These are phyloP conservation scores for Leishmania amazonensis DNA, from an alignment of 208 protist species.

Conservation along the genomic window DNA sequence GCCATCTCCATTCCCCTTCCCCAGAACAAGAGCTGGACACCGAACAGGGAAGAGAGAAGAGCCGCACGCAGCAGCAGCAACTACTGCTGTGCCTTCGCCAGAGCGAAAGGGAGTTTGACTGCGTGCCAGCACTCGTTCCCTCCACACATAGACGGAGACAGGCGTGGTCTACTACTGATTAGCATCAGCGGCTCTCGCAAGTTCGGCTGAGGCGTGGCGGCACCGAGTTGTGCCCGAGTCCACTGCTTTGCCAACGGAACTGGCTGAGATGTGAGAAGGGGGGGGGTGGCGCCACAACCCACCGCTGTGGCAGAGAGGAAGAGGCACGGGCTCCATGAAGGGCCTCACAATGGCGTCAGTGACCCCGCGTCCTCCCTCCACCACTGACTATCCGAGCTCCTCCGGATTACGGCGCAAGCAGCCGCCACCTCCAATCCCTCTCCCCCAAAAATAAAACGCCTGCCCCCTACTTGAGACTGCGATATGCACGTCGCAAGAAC, in stretches of 20 bases:
- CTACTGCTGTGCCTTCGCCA: background rate
- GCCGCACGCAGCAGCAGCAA: background rate
- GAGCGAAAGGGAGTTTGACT: background rate
- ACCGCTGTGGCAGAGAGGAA: background rate
- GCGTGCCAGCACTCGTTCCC: background rate
- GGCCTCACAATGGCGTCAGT: background rate
- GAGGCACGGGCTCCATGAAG: background rate
- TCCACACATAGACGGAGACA: background rate
- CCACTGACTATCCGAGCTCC: background rate
- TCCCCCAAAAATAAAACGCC: background rate
- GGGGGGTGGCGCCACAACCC: background rate
- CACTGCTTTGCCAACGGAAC: constrained; percentile 36
- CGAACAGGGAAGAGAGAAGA: background rate
- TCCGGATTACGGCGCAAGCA: background rate
- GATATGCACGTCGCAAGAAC: background rate
- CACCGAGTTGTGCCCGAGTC: constrained; percentile 24
- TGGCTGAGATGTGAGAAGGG: background rate
- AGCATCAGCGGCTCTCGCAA: constrained; percentile 20
- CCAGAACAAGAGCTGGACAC: background rate
- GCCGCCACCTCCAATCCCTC: background rate
- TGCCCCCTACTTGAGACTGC: background rate
- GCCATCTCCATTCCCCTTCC: background rate
- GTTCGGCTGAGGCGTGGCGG: constrained; percentile 34
- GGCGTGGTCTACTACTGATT: background rate
- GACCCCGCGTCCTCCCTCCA: background rate